phyloP scores from a whole-genome alignment of 768 basidiomycete species.

The Neoboletus magnificus region DNA sequence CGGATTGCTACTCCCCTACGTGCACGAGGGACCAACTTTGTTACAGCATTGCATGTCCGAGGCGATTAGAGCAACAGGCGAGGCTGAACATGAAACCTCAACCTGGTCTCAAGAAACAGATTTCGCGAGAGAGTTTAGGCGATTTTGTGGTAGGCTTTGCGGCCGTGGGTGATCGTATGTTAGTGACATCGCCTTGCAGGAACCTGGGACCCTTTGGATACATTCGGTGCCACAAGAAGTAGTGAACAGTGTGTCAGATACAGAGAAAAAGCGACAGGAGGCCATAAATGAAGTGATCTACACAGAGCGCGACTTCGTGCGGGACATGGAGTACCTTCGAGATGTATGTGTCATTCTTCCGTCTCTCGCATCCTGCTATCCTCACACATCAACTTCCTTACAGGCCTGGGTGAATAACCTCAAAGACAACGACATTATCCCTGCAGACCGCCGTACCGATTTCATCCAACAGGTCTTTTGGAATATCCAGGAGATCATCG shows the following conservation, averaged over 20 bases:
- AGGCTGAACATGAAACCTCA: constrained; percentile 92
- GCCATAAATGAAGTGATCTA: constrained; percentile 95
- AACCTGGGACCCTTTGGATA: constrained; percentile 89
- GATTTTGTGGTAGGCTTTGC: constrained; percentile 60
- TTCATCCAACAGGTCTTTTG: constrained; percentile 96
- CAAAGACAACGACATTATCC: constrained; percentile 72
- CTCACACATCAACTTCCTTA: constrained; percentile 2
- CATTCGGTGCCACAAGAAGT: constrained; percentile 95
- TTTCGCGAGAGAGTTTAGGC: constrained; percentile 75
- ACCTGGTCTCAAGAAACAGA: constrained; percentile 82
- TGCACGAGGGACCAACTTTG: constrained; percentile 93
- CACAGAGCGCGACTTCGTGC: constrained; percentile 96
- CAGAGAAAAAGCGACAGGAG: constrained; percentile 94
- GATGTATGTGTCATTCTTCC: constrained; percentile 57
- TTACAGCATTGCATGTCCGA: constrained; percentile 95
- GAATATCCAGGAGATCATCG: constrained; percentile 93
- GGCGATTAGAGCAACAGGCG: constrained; percentile 91
- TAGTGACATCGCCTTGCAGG: constrained; percentile 39
- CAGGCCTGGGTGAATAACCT: constrained; percentile 91
- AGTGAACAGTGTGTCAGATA: constrained; percentile 85
- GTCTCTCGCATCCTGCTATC: background rate
- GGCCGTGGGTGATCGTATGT: background rate
- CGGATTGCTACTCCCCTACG: constrained; percentile 97
- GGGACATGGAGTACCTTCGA: constrained; percentile 96
- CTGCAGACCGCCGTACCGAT: constrained; percentile 68